phyloP scores from a whole-genome alignment of 1,284 basidiomycete species.

The Fomitopsis betulina region DNA sequence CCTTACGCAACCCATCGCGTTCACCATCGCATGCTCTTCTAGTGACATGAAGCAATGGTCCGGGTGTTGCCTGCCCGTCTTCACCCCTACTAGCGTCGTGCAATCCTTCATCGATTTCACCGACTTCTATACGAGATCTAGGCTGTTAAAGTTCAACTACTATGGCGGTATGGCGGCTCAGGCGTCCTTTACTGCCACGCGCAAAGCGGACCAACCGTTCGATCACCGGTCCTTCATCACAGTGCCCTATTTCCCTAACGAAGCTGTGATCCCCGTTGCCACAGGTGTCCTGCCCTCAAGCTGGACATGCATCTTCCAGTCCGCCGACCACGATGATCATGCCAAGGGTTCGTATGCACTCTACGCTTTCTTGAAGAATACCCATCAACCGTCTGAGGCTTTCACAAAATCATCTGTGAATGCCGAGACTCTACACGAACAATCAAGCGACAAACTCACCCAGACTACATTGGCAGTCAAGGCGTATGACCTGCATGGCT shows the following conservation, averaged over 20 bases:
- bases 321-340: not conserved
- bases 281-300: not conserved
- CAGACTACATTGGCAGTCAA: not conserved
- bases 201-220: not conserved
- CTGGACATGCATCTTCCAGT: not conserved
- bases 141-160: too few species aligned
- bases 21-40: conserved; percentile 2
- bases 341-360: not conserved
- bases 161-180: not conserved
- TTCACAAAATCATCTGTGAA: not conserved
- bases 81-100: not conserved
- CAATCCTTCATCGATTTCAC: not conserved
- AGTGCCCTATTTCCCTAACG: not conserved
- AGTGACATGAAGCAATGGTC: not conserved
- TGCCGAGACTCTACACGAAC: not conserved
- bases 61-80: not conserved
- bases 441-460: not conserved
- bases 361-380: not conserved
- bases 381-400: too few species aligned
- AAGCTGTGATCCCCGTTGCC: not conserved
- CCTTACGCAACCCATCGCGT: not conserved
- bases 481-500: not conserved
- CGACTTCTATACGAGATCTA: not conserved
- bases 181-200: not conserved
- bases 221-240: not conserved